A percentile compares a stretch with the other conserved stretches of the same genome.
Conservation (phyloP, 345 rosid genomes). For the Iberis pinnata region DNA sequence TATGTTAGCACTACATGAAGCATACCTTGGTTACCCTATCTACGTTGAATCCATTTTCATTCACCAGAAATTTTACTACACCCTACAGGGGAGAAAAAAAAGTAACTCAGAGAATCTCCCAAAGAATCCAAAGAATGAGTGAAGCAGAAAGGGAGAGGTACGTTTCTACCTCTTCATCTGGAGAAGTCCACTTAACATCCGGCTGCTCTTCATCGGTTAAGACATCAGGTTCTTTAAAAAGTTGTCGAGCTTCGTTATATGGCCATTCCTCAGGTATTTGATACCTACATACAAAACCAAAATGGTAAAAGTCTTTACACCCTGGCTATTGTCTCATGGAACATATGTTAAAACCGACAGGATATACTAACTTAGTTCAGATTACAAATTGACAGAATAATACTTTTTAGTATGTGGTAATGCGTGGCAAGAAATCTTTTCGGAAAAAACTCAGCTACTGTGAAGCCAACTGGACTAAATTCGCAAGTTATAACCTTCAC, state of each 20-base stretch:
- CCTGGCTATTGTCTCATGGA: not conserved
- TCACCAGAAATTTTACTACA: slow-evolving; percentile 58
- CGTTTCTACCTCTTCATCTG: slow-evolving; percentile 75
- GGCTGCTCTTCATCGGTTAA: slow-evolving; percentile 50
- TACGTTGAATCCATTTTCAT: slow-evolving; percentile 83
- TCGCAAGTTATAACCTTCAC: slow-evolving; percentile 3
- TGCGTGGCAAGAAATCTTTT: not conserved
- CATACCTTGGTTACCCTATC: slow-evolving; percentile 86
- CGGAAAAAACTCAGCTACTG: not conserved
- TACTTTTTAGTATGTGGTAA: not conserved
- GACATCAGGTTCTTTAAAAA: slow-evolving; percentile 80
- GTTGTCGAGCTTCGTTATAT: slow-evolving; percentile 65
- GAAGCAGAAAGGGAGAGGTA: slow-evolving; percentile 9
- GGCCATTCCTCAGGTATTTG: slow-evolving; percentile 87
- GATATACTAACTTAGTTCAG: not conserved
- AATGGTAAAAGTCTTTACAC: not conserved
- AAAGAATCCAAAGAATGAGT: not conserved
- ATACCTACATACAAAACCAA: slow-evolving; percentile 41
- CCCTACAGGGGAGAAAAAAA: slow-evolving; percentile 34
- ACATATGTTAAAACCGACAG: not conserved
- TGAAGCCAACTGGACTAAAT: slow-evolving; percentile 13
- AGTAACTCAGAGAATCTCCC: not conserved
- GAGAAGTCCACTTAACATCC: slow-evolving; percentile 75
- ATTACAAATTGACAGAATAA: not conserved
- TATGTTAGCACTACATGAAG: slow-evolving; percentile 3